Conservation (phyloP, 306 rosid species). For the Malus asiatica region DNA sequence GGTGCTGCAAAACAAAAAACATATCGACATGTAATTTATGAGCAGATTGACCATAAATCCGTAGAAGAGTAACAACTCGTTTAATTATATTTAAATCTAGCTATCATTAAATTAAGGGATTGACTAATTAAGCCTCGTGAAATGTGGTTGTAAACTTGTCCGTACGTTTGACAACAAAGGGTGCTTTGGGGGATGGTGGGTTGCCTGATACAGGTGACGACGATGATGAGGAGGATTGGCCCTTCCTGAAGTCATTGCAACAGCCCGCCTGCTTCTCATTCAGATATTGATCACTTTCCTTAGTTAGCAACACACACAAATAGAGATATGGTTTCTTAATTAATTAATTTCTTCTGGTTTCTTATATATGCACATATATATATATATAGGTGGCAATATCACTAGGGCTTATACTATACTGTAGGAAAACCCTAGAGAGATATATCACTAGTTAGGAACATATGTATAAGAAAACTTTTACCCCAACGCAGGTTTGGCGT, state of each 20-base stretch:
- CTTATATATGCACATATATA: neutral
- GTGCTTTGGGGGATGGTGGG: constrained; percentile 73
- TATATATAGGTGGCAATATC: neutral
- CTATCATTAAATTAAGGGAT: too few relatives aligned
- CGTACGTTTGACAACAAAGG: constrained; percentile 89
- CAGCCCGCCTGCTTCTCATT: constrained; percentile 45
- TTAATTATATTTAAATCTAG: too few relatives aligned
- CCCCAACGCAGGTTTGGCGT: neutral
- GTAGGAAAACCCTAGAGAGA: neutral
- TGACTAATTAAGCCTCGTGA: neutral
- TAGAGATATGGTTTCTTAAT: neutral
- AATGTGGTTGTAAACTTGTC: neutral
- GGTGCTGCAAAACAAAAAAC: constrained; percentile 56
- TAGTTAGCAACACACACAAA: neutral
- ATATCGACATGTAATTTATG: neutral
- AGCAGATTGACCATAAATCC: neutral
- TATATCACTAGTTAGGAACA: neutral
- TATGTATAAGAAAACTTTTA: neutral
- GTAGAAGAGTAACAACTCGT: neutral
- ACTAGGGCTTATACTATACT: neutral
- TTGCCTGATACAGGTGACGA: constrained; percentile 55
- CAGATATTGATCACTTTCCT: neutral
- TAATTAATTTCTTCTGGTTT: neutral
- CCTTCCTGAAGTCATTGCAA: constrained; percentile 52
- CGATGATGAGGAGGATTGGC: constrained; percentile 47